phyloP scores from a whole-genome alignment of 768 basidiomycete species.

The Termitomyces bulborhizus region DNA sequence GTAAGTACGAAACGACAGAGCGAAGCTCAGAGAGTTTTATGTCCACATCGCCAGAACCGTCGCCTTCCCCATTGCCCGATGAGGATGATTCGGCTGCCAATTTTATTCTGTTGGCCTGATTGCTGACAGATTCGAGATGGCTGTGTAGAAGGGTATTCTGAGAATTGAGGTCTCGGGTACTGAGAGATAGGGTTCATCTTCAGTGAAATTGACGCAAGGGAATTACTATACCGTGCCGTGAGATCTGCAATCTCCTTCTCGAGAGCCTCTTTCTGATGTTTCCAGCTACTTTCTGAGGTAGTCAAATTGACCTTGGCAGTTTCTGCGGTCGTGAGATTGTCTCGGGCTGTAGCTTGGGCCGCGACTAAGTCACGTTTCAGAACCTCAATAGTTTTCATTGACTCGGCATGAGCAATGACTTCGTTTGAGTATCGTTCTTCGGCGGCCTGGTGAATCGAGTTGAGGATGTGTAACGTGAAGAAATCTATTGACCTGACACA shows the following conservation, averaged over 20 bases:
- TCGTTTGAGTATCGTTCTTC: slow-evolving; percentile 79
- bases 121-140: slow-evolving; percentile 79
- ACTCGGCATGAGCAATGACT: slow-evolving; percentile 80
- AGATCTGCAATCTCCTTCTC: slow-evolving; percentile 76
- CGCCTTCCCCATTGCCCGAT: slow-evolving; percentile 34
- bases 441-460: slow-evolving; percentile 40
- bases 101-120: slow-evolving; percentile 76
- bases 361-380: slow-evolving; percentile 57
- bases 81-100: slow-evolving; percentile 55
- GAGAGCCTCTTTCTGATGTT: slow-evolving; percentile 66
- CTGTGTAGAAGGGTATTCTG: slow-evolving; percentile 78
- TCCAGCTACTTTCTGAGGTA: slow-evolving; percentile 76
- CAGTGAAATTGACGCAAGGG: background rate
- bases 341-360: slow-evolving; percentile 47
- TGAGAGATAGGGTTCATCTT: slow-evolving; percentile 19
- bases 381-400: slow-evolving; percentile 64
- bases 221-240: slow-evolving; percentile 49
- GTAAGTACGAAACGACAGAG: slow-evolving; percentile 72
- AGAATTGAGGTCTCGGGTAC: slow-evolving; percentile 64
- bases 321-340: slow-evolving; percentile 57
- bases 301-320: slow-evolving; percentile 69
- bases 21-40: slow-evolving; percentile 68
- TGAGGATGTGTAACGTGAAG: background rate
- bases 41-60: slow-evolving; percentile 46
- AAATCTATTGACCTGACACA: slow-evolving; percentile 18